A percentile compares a stretch with the other conserved stretches of the same genome.
phyloP scores from a whole-genome alignment of 495 filamentous ascomycete species.

The Barbatosphaeria neglecta region DNA sequence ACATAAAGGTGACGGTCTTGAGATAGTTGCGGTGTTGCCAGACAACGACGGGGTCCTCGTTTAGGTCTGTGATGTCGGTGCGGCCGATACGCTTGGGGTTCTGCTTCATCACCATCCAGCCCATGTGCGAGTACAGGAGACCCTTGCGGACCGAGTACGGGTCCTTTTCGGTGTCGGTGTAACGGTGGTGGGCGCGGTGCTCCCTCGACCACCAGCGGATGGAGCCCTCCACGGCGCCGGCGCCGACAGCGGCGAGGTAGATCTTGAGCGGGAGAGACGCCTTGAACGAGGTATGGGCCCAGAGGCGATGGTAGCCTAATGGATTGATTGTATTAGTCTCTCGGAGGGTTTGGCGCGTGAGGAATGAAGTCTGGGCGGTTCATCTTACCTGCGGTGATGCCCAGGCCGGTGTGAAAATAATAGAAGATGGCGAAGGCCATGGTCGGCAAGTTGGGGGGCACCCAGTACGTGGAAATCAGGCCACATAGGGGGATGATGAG shows the following conservation, averaged over 20 bases:
- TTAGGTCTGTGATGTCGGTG: constrained; percentile 92
- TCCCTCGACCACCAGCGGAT: constrained; percentile 96
- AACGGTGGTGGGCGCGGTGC: constrained; percentile 96
- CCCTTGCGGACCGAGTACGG: constrained; percentile 99
- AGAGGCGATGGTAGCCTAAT: constrained; percentile 81
- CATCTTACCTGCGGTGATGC: constrained; percentile 43
- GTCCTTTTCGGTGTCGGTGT: constrained; percentile 98
- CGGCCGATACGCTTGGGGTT: constrained; percentile 89
- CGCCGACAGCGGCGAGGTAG: constrained; percentile 84
- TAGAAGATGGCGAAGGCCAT: constrained; percentile 71
- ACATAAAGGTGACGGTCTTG: constrained; percentile 80
- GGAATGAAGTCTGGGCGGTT: neutral
- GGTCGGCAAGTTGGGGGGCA: constrained; percentile 65
- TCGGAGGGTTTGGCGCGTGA: neutral
- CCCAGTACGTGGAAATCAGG: constrained; percentile 67
- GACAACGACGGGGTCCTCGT: constrained; percentile 85
- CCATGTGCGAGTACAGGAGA: constrained; percentile 89
- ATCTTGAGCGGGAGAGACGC: constrained; percentile 80
- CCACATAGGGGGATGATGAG: constrained; percentile 72
- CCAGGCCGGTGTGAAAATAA: constrained; percentile 85
- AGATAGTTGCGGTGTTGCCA: constrained; percentile 95
- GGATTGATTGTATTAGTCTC: constrained; percentile 13
- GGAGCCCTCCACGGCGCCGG: constrained; percentile 91
- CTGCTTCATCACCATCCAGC: constrained; percentile 90
- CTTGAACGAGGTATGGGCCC: constrained; percentile 92